These are phyloP conservation scores for Nakaseomyces bracarensis DNA, from an alignment of 1,139 yeast genomes.

Conservation along the genomic window DNA sequence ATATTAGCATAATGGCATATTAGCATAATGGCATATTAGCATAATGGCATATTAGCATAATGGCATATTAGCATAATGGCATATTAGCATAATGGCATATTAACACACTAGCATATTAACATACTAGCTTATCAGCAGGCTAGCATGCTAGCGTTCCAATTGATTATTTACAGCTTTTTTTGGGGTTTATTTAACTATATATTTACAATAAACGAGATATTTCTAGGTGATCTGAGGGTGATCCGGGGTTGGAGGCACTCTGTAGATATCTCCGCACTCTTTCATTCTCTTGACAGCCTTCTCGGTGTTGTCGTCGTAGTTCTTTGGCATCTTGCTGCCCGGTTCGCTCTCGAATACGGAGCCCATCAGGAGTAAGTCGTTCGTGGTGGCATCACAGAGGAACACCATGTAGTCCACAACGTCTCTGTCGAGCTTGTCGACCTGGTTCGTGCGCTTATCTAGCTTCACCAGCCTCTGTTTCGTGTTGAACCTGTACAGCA, in stretches of 20 bases:
- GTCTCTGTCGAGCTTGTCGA: conserved; percentile 44
- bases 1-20: no score
- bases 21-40: no score
- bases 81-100: no score
- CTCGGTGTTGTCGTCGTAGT: conserved; percentile 31
- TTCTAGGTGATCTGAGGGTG: conserved; percentile 4
- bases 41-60: no score
- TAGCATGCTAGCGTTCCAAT: no score
- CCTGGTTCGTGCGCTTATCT: conserved; percentile 40
- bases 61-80: no score
- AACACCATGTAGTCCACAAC: conserved; percentile 70
- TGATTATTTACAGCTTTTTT: no score
- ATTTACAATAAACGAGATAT: background rate
- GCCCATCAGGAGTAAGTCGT: conserved; percentile 65
- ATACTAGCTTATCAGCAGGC: no score
- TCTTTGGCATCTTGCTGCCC: conserved; percentile 34
- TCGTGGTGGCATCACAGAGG: conserved; percentile 63
- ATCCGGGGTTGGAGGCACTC: conserved; percentile 31
- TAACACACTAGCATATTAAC: no score
- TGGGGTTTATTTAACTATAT: no score
- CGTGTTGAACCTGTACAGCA: conserved; percentile 69
- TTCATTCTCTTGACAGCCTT: conserved; percentile 40
- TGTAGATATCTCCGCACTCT: conserved; percentile 44
- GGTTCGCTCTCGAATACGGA: conserved; percentile 62
- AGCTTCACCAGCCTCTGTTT: conserved; percentile 55